Evolutionary conservation across 257 asterid genomes (phyloP).

Genomic region (Jacaranda mimosifolia): DNA sequence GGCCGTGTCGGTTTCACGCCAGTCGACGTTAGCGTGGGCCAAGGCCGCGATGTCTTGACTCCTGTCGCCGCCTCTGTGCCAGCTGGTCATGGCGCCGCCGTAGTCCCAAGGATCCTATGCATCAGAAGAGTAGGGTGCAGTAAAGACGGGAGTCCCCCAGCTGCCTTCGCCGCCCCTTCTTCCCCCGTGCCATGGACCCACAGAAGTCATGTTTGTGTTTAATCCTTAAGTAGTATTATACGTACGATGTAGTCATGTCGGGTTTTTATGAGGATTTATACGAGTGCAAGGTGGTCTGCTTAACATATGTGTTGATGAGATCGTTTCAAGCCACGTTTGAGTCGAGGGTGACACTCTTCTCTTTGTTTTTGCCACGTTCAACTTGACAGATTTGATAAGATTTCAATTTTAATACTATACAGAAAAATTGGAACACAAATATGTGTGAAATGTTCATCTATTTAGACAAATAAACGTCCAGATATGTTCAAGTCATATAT

Average conservation of each 20-base stretch:
- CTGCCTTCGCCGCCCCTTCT: slow-evolving; percentile 17
- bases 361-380: slow-evolving; percentile 16
- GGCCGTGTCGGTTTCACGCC: slow-evolving; percentile 53
- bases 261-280: neutral
- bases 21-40: slow-evolving; percentile 48
- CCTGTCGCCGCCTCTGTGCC: slow-evolving; percentile 22
- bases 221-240: too few relatives aligned
- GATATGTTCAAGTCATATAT: too few relatives aligned
- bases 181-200: slow-evolving; percentile 43
- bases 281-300: neutral
- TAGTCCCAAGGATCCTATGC: slow-evolving; percentile 41
- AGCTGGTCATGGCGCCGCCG: slow-evolving; percentile 28
- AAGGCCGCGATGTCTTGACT: slow-evolving; percentile 40
- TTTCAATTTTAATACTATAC: too few relatives aligned
- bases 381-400: too few relatives aligned
- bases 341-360: slow-evolving; percentile 6
- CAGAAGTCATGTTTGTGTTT: slow-evolving; percentile 29
- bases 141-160: too few relatives aligned
- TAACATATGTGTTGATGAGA: neutral
- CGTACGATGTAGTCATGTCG: neutral
- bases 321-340: slow-evolving; percentile 32
- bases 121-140: slow-evolving; percentile 47
- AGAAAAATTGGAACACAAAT: too few relatives aligned
- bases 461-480: too few relatives aligned
- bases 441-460: too few relatives aligned